Evolutionary conservation across 768 basidiomycete genomes (phyloP), one percentile per base, ranked within the genome.

Genomic region (Hygrocybe coccinea): DNA sequence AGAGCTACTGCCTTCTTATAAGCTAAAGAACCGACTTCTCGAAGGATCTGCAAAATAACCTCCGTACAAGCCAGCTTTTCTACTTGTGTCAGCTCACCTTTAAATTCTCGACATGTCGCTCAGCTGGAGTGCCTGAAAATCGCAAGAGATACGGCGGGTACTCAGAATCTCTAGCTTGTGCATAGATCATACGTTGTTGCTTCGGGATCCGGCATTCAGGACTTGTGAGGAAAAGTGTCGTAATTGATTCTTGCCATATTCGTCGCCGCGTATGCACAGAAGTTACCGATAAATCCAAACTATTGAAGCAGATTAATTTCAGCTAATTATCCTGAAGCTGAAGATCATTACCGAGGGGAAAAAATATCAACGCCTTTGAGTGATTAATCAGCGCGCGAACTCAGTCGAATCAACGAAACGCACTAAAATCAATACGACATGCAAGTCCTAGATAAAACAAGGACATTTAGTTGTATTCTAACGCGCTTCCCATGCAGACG

Each of bases 171-270:
- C 74, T 72, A 5, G 82, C 74, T 66, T 86, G 78, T 21, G 81
- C 76, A 63, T 80, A 91, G 19, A 64, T 52, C 76, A 91, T 84
- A 5, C 66, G 63, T 62, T 87, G 82, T 14, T 73, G 68, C 39
- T 71, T 64, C 1, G 85, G 84, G 60, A 91, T 89, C 17, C 73
- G 71, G 63, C 80, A 82, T 8, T 79, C 76, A 0, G 80, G 71
- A 54, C 71, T 77, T 0, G 85, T 86, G 33, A 90, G 75, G 14
- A 91, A 67, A 15, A 91, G 70, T 1, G 84, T 78, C 0, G 85
- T 79, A 21, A 90, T 75, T 3, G 86, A 77, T 67, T 91, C 89
- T 65, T 91, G 88, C 86, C 87, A 89, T 12, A 91, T 86, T 4
- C 89, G 79, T 14, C 87, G 78, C 56, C 75, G 81, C 14, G 79